Evolutionary conservation across 2,329 filamentous ascomycete species (phyloP), one percentile per base, ranked within the genome.

Genomic region (Sporothrix pseudoabietina): DNA sequence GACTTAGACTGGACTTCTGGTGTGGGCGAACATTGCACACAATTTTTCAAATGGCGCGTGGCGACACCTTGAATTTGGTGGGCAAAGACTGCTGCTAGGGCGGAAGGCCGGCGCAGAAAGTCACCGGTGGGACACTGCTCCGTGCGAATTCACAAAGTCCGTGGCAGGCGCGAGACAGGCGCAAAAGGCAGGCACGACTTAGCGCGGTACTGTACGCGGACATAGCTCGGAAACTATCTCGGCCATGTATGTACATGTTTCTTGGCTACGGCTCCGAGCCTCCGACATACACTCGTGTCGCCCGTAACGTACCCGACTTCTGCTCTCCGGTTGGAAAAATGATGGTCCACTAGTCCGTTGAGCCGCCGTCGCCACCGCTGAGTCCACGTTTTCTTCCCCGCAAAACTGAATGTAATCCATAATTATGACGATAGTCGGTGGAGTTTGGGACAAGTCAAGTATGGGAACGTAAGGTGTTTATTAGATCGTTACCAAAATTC

Each of bases 121-220:
- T 69, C 66, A 55, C 32, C 30, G 32, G 49, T 32, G 66, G 30
- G 66, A 69, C 66, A 55, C 66, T 54, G 16, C 66, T 39, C 66
- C 66, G 66, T 69, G 66, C 66, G 66, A 69, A 55, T 54, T 19
- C 32, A 8, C 32, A 54, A 66, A 66, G n/a, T 26, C 12, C 39
- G 41, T n/a, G 61, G 61, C 39, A 47, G 39, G 61, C 10, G 66
- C 47, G 47, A 54, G 4, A 26, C 26, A 66, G n/a, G 41, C 61
- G 32, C 59, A 26, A 44, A 22, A 49, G 44, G 30, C 55, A 59
- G 14, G 55, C 55, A 32, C 55, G 14, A 59, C 22, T 30, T 66
- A 66, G 61, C 61, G 61, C n/a, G 1, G 39, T 44, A 14, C 39
- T 61, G 14, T 9, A n/a, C 57, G n/a, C 57, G 32, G 16, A 39